phyloP scores from a whole-genome alignment of 495 filamentous ascomycete genomes.

The Aspergillus mulundensis region DNA sequence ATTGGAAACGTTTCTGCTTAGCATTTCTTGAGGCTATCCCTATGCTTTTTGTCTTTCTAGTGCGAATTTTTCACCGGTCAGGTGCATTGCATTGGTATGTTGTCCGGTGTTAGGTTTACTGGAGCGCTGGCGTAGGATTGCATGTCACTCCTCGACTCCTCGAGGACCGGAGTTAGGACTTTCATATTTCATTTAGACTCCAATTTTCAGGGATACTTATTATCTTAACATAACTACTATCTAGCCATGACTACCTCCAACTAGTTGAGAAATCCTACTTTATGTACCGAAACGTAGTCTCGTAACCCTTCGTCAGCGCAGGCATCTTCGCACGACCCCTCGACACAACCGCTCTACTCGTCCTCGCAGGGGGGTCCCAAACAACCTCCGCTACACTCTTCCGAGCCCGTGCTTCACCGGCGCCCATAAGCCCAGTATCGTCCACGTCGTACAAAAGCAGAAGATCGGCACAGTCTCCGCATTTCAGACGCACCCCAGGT shows the following conservation, averaged over 20 bases:
- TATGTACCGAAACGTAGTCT: conserved; percentile 4
- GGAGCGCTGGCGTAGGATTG: neutral
- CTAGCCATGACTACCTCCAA: neutral
- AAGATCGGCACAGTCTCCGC: conserved; percentile 22
- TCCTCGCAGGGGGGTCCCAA: conserved; percentile 33
- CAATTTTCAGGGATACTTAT: neutral
- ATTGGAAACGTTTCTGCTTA: conserved; percentile 1
- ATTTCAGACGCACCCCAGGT: conserved; percentile 5
- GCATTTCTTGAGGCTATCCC: neutral
- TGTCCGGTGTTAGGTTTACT: neutral
- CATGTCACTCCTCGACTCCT: too few species aligned
- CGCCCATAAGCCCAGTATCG: conserved; percentile 27
- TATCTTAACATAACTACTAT: neutral
- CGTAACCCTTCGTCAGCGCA: neutral
- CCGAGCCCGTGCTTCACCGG: conserved; percentile 18
- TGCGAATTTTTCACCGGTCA: neutral
- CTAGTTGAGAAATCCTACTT: neutral
- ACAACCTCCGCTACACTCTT: conserved; percentile 34
- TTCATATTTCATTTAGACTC: neutral
- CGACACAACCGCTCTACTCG: conserved; percentile 24
- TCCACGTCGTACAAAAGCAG: conserved; percentile 29
- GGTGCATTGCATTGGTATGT: neutral
- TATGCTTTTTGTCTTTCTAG: neutral
- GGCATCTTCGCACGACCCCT: conserved; percentile 20
- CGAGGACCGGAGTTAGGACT: neutral